Base-by-base conservation (phyloP, 208 protist genomes). In the Trypanosoma cruzi region DNA sequence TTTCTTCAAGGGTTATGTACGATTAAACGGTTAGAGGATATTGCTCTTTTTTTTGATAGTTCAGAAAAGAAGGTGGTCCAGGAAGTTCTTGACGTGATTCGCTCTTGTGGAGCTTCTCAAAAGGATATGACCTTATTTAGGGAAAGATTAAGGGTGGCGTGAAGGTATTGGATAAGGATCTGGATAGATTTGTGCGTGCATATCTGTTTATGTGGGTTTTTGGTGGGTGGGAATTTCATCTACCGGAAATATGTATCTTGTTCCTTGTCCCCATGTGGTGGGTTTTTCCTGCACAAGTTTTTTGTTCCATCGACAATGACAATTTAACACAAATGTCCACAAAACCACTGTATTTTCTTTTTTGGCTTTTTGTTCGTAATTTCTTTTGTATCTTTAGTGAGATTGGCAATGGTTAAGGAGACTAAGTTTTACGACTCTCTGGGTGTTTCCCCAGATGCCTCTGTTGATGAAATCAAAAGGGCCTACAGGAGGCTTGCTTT, bases 401-500 rank as follows among this genome's bases (percentile, higher is more conserved):
- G 40, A 68, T 18, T 54, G 65, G 78, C 16, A 46, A 97, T 96
- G 90, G 94, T 96, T 50, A 92, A 88, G 74, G 92, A 97, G 55
- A 97, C 92, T 37, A 86, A 90, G 56, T 97, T 89, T 72, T 98
- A 98, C 76, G 85, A 96, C 64, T 74, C 82, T 37, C 84, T 98
- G 50, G 84, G 88, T 49, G 88, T 98, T 56, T 58, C 76, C 8
- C 89, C 85, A 20, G 73, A 77, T 68, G 93, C 93, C 32, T 81
- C 70, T 52, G 88, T 95, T 24, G 86, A 96, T 50, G 90, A 97
- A 61, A 97, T 98, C 73, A 98, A 97, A 81, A 86, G 93, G 44
- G 93, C 95, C 31, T 98, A 97, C 79, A 84, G 91, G 42, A 98
- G 90, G 80, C 85, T 97, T 18, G 93, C 93, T 11, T 82, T 97